Percentiles rank a stretch among this genome's conserved stretches.
phyloP scores from a whole-genome alignment of 129 eudicot species.

The Erigeron canadensis region DNA sequence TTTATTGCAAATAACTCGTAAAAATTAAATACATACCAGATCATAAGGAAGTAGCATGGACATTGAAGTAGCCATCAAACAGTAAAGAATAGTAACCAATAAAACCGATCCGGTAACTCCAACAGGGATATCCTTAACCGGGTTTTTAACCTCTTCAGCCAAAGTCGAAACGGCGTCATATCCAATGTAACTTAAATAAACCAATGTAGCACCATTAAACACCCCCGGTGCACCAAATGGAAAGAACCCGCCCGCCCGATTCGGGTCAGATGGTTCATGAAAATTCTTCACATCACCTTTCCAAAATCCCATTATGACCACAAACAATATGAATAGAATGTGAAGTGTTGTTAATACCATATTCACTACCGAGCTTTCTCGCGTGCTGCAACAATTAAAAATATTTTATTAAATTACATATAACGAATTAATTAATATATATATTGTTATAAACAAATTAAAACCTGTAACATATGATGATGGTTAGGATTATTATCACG shows the following conservation, averaged over 20 bases:
- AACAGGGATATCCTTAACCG: constrained; percentile 53
- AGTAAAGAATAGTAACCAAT: constrained; percentile 31
- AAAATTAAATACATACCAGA: constrained; percentile 45
- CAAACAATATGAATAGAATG: constrained; percentile 65
- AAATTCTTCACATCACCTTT: constrained; percentile 74
- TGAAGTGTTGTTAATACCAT: constrained; percentile 73
- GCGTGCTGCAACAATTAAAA: constrained; percentile 53
- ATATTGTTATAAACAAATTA: background rate
- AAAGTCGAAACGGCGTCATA: constrained; percentile 73
- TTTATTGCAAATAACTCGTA: background rate
- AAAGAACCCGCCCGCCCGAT: constrained; percentile 59
- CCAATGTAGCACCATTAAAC: constrained; percentile 91
- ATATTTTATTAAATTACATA: background rate
- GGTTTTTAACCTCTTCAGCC: constrained; percentile 53
- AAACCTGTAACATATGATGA: constrained; percentile 90
- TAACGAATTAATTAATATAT: no score
- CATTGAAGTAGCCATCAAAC: constrained; percentile 45
- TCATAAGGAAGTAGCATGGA: constrained; percentile 46
- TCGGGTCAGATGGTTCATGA: constrained; percentile 60
- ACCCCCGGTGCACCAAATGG: constrained; percentile 86
- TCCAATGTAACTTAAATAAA: constrained; percentile 90
- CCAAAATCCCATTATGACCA: constrained; percentile 80
- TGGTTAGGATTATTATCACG: constrained; percentile 68
- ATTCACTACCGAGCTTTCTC: constrained; percentile 83
- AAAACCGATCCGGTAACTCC: constrained; percentile 39